These are phyloP conservation scores for Solanum lycopersicoides DNA, from an alignment of 257 asterid genomes.

Conservation along the genomic window DNA sequence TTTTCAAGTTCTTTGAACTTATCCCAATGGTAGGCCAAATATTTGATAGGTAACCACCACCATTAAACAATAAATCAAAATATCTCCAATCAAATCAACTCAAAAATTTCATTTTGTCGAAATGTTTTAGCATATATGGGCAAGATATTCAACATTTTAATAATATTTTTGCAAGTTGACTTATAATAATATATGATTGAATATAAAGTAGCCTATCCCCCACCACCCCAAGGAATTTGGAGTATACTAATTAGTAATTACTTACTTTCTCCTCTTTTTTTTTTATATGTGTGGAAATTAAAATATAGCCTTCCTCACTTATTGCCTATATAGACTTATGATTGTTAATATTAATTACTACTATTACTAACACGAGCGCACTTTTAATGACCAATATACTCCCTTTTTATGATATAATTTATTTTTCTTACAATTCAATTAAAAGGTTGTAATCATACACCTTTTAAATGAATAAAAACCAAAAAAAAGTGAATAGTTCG, in stretches of 20 bases:
- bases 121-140: not conserved
- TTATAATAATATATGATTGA: not conserved
- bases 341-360: not conserved
- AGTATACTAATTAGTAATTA: not conserved
- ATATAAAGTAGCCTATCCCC: not conserved
- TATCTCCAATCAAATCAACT: not conserved
- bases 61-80: not conserved
- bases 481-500: not conserved
- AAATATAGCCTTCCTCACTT: not conserved
- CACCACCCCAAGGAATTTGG: not conserved
- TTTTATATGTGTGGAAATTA: not conserved
- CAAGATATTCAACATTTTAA: not conserved
- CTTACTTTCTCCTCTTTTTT: not conserved
- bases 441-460: not conserved
- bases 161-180: not conserved
- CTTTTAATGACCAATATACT: not conserved
- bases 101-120: not conserved
- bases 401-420: not conserved
- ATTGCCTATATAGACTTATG: not conserved
- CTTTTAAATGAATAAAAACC: not conserved
- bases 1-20: not conserved
- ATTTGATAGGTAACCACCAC: not conserved
- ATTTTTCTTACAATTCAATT: not conserved
- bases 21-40: constrained; percentile 3
- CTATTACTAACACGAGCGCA: not conserved